These are phyloP conservation scores for Phyllosticta paracitricarpa DNA, from an alignment of 2,329 filamentous ascomycete genomes.

Conservation along the genomic window DNA sequence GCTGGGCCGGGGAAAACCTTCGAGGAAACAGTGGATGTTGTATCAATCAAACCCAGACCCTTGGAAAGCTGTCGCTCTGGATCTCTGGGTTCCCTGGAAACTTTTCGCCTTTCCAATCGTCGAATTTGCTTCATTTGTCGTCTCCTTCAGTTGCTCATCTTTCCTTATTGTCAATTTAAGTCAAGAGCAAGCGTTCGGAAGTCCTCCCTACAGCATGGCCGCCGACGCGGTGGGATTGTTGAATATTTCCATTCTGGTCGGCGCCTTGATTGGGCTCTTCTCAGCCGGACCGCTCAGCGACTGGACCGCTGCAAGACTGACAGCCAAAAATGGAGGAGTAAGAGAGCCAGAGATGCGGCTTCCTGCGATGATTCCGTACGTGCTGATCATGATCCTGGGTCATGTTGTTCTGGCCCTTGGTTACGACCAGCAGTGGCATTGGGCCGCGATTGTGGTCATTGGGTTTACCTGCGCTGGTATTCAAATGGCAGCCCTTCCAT, in stretches of 20 bases:
- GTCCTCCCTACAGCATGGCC: constrained; percentile 46
- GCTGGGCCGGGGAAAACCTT: constrained; percentile 46
- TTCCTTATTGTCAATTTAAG: constrained; percentile 55
- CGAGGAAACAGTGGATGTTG: constrained; percentile 45
- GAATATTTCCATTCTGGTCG: constrained; percentile 48
- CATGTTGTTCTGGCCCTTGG: constrained; percentile 48
- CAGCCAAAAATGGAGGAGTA: constrained; percentile 43
- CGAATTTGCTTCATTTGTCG: constrained; percentile 51
- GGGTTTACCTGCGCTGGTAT: constrained; percentile 49
- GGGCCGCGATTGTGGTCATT: constrained; percentile 47
- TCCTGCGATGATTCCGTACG: constrained; percentile 47
- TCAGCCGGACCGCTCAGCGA: constrained; percentile 48
- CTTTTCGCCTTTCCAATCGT: constrained; percentile 54
- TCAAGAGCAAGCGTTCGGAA: constrained; percentile 43
- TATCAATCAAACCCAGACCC: constrained; percentile 41
- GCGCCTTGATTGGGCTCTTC: constrained; percentile 43
- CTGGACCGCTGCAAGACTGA: constrained; percentile 46
- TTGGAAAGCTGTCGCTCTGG: constrained; percentile 37
- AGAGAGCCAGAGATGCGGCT: constrained; percentile 51
- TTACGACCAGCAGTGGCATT: constrained; percentile 44
- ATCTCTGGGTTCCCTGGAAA: constrained; percentile 54
- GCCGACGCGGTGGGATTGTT: constrained; percentile 43
- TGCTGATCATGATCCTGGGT: constrained; percentile 46
- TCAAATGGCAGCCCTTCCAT: constrained; percentile 50
- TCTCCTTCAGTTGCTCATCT: constrained; percentile 48